Evolutionary conservation across 176 grass and related monocot genomes (phyloP).

Genomic region (Carex pumila): DNA sequence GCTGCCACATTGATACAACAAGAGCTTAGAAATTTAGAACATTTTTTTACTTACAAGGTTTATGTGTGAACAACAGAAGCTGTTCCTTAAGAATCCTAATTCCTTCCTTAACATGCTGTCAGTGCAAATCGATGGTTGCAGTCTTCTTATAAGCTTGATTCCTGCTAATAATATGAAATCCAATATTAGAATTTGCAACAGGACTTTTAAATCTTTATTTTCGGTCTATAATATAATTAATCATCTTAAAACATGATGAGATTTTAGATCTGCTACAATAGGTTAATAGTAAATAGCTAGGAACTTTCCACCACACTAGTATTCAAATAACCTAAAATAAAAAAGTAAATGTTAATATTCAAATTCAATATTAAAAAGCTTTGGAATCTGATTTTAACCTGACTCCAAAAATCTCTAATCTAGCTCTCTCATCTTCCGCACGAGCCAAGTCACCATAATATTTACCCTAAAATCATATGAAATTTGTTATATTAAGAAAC

Average conservation of each 20-base stretch:
- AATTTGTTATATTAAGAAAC: neutral
- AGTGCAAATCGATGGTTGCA: conserved; percentile 83
- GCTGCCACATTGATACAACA: neutral
- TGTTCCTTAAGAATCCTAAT: conserved; percentile 70
- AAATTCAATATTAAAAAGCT: neutral
- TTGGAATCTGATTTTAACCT: conserved; percentile 36
- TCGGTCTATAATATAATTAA: no score
- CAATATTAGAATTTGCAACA: neutral
- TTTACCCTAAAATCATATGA: conserved; percentile 52
- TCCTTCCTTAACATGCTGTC: conserved; percentile 85
- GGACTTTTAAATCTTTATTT: neutral
- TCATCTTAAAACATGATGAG: no score
- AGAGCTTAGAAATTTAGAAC: neutral
- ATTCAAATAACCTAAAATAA: neutral
- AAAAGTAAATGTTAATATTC: neutral
- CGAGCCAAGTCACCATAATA: conserved; percentile 65
- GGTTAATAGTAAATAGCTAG: neutral
- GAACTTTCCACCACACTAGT: neutral
- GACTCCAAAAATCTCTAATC: conserved; percentile 66
- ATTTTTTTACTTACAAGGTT: conserved; percentile 59
- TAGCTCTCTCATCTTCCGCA: conserved; percentile 63
- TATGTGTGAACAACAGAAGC: conserved; percentile 54
- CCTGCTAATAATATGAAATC: conserved; percentile 36
- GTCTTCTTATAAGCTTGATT: conserved; percentile 79
- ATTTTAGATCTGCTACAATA: conserved; percentile 23